These are phyloP conservation scores for Iris macrosiphon DNA, from an alignment of 106 monocot genomes.

Conservation along the genomic window DNA sequence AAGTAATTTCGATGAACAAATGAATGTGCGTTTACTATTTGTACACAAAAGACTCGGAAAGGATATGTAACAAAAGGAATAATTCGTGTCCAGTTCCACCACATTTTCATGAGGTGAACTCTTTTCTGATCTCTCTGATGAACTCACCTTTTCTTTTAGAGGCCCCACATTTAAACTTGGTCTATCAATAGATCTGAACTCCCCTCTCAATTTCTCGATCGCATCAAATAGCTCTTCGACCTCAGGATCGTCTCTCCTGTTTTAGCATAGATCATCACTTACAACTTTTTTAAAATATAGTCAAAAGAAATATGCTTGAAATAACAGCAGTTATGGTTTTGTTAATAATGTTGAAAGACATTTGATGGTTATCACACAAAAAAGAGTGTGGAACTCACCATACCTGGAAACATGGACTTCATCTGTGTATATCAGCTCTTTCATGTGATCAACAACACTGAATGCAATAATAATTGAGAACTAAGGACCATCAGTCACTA, in stretches of 20 bases:
- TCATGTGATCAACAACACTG: constrained; percentile 76
- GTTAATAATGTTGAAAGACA: too few species aligned
- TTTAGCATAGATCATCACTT: background rate
- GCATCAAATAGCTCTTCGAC: constrained; percentile 51
- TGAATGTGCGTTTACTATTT: background rate
- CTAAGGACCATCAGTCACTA: too few species aligned
- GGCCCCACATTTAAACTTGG: constrained; percentile 45
- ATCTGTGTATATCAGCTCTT: constrained; percentile 43
- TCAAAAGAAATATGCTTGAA: background rate
- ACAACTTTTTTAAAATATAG: background rate
- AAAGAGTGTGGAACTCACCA: background rate
- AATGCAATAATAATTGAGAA: constrained; percentile 63
- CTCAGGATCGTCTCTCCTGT: constrained; percentile 64
- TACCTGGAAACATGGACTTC: constrained; percentile 38
- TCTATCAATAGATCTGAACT: constrained; percentile 63
- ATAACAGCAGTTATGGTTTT: background rate
- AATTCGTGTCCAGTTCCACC: background rate
- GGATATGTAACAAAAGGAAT: too few species aligned
- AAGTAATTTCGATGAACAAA: background rate
- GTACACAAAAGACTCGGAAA: too few species aligned
- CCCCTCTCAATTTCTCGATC: constrained; percentile 49
- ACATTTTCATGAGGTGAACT: background rate
- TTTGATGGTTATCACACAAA: background rate
- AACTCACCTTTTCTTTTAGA: constrained; percentile 19
- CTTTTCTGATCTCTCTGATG: constrained; percentile 13